Evolutionary conservation across 2,329 filamentous ascomycete species (phyloP).

Genomic region (Xylariaceae sp.): DNA sequence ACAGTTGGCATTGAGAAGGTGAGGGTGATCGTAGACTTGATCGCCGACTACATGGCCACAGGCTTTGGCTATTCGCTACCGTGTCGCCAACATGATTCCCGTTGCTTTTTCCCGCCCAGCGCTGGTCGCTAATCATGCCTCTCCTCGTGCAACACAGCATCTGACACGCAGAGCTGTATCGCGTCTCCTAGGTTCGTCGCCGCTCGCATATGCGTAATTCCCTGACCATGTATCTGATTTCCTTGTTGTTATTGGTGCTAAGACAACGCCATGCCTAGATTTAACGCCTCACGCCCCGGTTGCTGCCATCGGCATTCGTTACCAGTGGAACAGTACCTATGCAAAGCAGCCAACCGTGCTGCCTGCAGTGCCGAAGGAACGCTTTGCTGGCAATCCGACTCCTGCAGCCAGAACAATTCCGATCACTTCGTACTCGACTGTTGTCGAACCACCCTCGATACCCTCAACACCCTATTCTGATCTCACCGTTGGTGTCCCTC

Average conservation of each 20-base stretch:
- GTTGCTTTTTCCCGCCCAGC: conserved; percentile 38
- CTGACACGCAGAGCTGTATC: conserved; percentile 35
- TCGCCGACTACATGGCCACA: conserved; percentile 36
- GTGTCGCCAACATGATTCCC: conserved; percentile 38
- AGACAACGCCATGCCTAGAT: conserved; percentile 36
- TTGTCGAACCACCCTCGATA: conserved; percentile 52
- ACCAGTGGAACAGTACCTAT: conserved; percentile 40
- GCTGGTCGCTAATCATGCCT: conserved; percentile 40
- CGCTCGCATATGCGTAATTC: conserved; percentile 16
- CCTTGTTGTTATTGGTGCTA: conserved; percentile 33
- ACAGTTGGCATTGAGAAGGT: conserved; percentile 32
- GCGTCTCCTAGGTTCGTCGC: conserved; percentile 42
- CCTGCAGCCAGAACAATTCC: conserved; percentile 34
- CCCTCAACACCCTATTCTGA: conserved; percentile 69
- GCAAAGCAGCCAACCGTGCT: conserved; percentile 40
- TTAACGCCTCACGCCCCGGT: conserved; percentile 29
- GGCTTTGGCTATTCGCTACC: conserved; percentile 19
- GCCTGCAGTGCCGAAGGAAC: conserved; percentile 37
- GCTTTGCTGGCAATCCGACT: conserved; percentile 27
- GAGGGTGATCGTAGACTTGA: conserved; percentile 31
- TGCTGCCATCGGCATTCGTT: conserved; percentile 27
- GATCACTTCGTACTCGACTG: conserved; percentile 41
- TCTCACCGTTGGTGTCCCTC: conserved; percentile 79
- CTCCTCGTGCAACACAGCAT: conserved; percentile 36
- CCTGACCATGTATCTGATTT: conserved; percentile 4